A percentile compares a stretch with the other conserved stretches of the same genome.
These are phyloP conservation scores for Zygotorulaspora chibaensis DNA, from an alignment of 805 yeast genomes.

Conservation along the genomic window DNA sequence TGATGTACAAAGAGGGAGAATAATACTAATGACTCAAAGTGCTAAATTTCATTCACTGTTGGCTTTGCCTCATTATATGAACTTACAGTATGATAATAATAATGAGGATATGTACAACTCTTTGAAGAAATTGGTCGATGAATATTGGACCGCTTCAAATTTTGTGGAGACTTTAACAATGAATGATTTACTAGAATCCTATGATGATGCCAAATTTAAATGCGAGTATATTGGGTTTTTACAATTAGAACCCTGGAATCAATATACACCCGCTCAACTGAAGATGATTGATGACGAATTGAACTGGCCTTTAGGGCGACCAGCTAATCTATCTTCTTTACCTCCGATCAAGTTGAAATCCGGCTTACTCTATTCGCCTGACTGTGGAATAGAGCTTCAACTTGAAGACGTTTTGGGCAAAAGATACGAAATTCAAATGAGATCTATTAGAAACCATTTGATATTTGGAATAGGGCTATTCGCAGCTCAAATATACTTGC, in stretches of 20 bases:
- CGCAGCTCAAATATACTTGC: slow-evolving; percentile 49
- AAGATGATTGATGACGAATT: slow-evolving; percentile 68
- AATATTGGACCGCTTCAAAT: slow-evolving; percentile 43
- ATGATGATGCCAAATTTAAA: slow-evolving; percentile 36
- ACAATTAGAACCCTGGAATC: slow-evolving; percentile 61
- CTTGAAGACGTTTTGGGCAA: slow-evolving; percentile 46
- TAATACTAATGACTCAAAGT: slow-evolving; percentile 54
- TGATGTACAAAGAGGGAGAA: slow-evolving; percentile 61
- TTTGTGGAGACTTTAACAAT: slow-evolving; percentile 44
- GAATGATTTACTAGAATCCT: slow-evolving; percentile 34
- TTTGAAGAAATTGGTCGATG: slow-evolving; percentile 43
- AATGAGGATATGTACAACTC: slow-evolving; percentile 41
- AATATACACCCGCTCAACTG: slow-evolving; percentile 47
- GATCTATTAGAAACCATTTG: slow-evolving; percentile 39
- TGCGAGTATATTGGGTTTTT: slow-evolving; percentile 74
- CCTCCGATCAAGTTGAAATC: slow-evolving; percentile 54
- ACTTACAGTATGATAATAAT: slow-evolving; percentile 40
- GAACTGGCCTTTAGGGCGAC: slow-evolving; percentile 70
- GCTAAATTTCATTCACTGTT: slow-evolving; percentile 62
- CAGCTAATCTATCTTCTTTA: slow-evolving; percentile 45
- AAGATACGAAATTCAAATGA: slow-evolving; percentile 45
- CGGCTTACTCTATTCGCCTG: slow-evolving; percentile 78
- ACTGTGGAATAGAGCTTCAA: slow-evolving; percentile 64
- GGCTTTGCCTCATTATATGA: slow-evolving; percentile 52
- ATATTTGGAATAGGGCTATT: slow-evolving; percentile 45